Evolutionary conservation across 805 yeast genomes (phyloP).

Genomic region (Cyberlindnera mrakii): DNA sequence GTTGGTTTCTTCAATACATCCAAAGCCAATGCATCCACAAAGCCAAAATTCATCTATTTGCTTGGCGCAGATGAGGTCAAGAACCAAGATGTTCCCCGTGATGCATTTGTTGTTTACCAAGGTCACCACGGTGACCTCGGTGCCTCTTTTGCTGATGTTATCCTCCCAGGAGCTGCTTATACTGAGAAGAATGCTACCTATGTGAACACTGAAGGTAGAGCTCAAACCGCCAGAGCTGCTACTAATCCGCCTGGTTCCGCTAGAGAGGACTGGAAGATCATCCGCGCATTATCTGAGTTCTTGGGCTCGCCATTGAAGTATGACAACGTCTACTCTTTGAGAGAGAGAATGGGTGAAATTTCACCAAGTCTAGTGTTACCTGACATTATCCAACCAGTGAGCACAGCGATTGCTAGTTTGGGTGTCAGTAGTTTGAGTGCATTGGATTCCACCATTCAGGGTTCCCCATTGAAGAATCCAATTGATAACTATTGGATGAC

Average conservation of each 20-base stretch:
- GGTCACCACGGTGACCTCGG: constrained; percentile 92
- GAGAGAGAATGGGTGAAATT: constrained; percentile 64
- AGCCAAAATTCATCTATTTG: constrained; percentile 71
- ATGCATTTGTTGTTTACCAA: constrained; percentile 83
- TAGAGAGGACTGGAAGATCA: constrained; percentile 86
- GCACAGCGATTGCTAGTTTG: constrained; percentile 47
- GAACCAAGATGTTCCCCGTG: constrained; percentile 66
- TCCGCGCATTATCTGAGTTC: constrained; percentile 79
- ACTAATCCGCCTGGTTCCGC: constrained; percentile 84
- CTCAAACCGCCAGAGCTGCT: constrained; percentile 81
- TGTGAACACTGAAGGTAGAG: constrained; percentile 87
- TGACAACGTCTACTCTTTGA: constrained; percentile 62
- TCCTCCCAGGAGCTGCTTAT: constrained; percentile 83
- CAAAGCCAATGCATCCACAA: constrained; percentile 33
- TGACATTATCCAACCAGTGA: constrained; percentile 66
- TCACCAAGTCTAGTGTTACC: constrained; percentile 79
- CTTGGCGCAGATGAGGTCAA: constrained; percentile 80
- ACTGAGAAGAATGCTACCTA: constrained; percentile 82
- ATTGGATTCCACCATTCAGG: constrained; percentile 34
- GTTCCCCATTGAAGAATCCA: constrained; percentile 56
- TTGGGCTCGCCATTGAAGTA: constrained; percentile 67
- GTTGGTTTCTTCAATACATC: constrained; percentile 58
- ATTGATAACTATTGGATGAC: constrained; percentile 83
- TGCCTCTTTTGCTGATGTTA: constrained; percentile 82
- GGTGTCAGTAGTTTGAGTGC: constrained; percentile 43